Evolutionary conservation across 2,329 filamentous ascomycete genomes (phyloP), one percentile per base, ranked within the genome.

Genomic region (Sclerotinia minor): DNA sequence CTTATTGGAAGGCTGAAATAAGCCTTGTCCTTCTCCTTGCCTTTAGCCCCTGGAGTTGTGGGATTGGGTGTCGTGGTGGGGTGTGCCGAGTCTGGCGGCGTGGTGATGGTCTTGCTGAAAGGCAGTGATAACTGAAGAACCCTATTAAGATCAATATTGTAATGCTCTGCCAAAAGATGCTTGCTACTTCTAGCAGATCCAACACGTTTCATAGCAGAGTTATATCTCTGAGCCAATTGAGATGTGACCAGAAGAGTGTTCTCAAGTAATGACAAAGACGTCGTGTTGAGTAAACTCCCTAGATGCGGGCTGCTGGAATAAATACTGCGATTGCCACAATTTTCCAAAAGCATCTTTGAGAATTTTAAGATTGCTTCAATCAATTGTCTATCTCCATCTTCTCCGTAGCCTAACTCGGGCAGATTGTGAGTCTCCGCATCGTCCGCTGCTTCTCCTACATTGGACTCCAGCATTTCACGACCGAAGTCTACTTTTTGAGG

Each of bases 241-340:
- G 94, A 88, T 41, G 89, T 89, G 69, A 99, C 87, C 71, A 91
- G 88, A 53, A 99, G 85, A 11, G 92, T 90, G 41, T 86, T 85
- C 75, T 91, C 88, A 65, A 99, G 83, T 60, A 99, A 84, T 38
- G 88, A 86, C 68, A 94, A 83, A 32, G 91, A 94, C 3, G 92
- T 94, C 55, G 91, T 94, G 79, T 97, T 92, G 69, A 99, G 85
- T 52, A 99, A 84, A 76, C 94, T 89, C 77, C 94, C 95, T 70
- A 99, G 82, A 74, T 96, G 92, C 72, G 89, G 85, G 78, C 94
- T 98, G 82, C 95, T 99, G 69, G 90, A 92, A 78, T 98, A 99
- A 74, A 99, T 89, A 80, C 94, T 97, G 73, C 96, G 86, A 77
- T 99, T 99, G 69, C 94, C 95, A 79, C 95, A 99, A 77, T 97